A percentile compares a stretch with the other conserved stretches of the same genome.
Conservation (phyloP, 2,329 filamentous ascomycete species). For the Diplodia corticola region DNA sequence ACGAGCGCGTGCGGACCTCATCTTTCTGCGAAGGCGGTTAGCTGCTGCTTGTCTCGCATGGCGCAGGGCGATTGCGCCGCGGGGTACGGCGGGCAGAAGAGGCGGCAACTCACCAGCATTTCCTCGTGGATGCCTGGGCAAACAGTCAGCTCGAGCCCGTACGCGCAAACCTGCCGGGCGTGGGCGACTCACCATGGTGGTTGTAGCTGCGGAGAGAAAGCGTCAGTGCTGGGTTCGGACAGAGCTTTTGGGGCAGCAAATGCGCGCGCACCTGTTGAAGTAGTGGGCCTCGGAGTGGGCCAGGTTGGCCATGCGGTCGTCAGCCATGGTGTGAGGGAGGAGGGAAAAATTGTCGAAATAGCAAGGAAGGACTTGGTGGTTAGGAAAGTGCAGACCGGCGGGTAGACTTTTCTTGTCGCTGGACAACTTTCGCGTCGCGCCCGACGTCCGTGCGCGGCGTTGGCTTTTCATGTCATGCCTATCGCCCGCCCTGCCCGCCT, state of each 20-base stretch:
- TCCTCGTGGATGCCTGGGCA: conserved; percentile 86
- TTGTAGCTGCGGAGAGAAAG: conserved; percentile 69
- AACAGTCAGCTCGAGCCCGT: background rate
- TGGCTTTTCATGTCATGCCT: conserved; percentile 16
- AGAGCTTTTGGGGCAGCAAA: conserved; percentile 25
- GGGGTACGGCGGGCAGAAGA: conserved; percentile 25
- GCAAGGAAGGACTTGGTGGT: background rate
- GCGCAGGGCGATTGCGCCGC: conserved; percentile 3
- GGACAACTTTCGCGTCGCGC: conserved; percentile 18
- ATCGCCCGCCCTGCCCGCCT: background rate
- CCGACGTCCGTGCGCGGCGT: conserved; percentile 10
- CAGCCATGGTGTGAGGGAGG: conserved; percentile 7
- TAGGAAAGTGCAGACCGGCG: background rate
- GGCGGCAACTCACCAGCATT: conserved; percentile 75
- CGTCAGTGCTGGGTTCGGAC: conserved; percentile 40
- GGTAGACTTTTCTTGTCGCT: conserved; percentile 23
- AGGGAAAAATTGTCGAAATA: background rate
- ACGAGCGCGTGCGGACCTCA: conserved; percentile 93
- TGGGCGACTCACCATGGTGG: conserved; percentile 77
- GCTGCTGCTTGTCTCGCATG: background rate
- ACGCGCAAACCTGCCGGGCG: background rate
- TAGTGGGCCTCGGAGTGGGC: conserved; percentile 98
- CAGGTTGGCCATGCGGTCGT: conserved; percentile 61
- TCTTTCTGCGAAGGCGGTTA: conserved; percentile 69
- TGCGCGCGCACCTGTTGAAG: conserved; percentile 79